These are phyloP conservation scores for Gossypium davidsonii DNA, from an alignment of 441 rosid species.

Conservation along the genomic window DNA sequence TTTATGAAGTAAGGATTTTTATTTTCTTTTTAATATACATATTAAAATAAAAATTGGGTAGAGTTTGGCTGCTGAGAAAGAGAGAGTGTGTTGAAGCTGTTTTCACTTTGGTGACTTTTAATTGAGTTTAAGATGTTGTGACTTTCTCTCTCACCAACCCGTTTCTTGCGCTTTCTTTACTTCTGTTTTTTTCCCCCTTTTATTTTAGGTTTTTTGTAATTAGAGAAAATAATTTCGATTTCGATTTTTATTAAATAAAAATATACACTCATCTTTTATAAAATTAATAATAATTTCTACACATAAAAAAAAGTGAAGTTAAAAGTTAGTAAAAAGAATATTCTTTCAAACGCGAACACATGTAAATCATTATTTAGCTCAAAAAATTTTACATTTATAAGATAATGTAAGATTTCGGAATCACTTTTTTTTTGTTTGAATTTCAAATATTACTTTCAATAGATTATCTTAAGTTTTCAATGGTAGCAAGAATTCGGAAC, in stretches of 20 bases:
- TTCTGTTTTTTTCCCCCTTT: not conserved
- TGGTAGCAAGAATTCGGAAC: too few species aligned
- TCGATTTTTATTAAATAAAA: not conserved
- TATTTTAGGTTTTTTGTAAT: not conserved
- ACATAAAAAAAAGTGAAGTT: too few species aligned
- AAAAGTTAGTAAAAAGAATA: too few species aligned
- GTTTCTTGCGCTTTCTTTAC: not conserved
- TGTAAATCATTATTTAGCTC: too few species aligned
- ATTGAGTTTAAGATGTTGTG: not conserved
- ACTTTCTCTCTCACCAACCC: conserved; percentile 6
- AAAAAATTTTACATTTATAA: too few species aligned
- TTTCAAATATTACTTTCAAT: too few species aligned
- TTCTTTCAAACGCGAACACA: too few species aligned
- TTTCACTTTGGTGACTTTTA: not conserved
- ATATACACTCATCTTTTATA: too few species aligned
- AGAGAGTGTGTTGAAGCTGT: not conserved
- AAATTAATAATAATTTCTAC: too few species aligned
- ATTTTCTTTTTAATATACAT: not conserved
- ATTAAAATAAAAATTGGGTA: not conserved
- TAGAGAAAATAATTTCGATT: not conserved
- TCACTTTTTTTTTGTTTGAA: too few species aligned
- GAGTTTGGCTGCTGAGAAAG: not conserved
- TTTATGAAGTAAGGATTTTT: not conserved
- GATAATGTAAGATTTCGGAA: too few species aligned
- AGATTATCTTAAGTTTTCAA: too few species aligned